These are phyloP conservation scores for Bathelium albidoporum DNA, from an alignment of 495 filamentous ascomycete species.

Conservation along the genomic window DNA sequence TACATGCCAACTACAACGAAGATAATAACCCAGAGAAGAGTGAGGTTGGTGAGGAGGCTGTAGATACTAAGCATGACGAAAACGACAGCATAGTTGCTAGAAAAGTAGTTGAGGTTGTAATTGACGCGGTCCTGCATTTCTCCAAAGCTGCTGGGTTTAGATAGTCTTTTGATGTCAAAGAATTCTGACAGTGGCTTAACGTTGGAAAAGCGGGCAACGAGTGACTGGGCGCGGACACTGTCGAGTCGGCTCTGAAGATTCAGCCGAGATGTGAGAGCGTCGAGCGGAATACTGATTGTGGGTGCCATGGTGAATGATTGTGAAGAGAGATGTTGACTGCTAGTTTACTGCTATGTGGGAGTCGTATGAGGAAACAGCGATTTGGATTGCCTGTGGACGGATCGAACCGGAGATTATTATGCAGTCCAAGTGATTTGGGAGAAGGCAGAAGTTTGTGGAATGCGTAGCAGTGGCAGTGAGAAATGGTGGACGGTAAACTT, in stretches of 20 bases:
- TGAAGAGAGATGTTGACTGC: not conserved
- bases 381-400: not conserved
- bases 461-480: not conserved
- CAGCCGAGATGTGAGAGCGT: conserved; percentile 79
- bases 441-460: not conserved
- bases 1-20: conserved; percentile 78
- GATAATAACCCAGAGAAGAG: conserved; percentile 82
- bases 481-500: not conserved
- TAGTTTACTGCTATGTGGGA: no score
- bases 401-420: not conserved
- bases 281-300: conserved; percentile 80
- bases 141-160: conserved; percentile 81
- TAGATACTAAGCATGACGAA: conserved; percentile 95
- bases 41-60: conserved; percentile 72
- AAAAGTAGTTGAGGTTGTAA: conserved; percentile 95
- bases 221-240: conserved; percentile 62
- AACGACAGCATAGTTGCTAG: conserved; percentile 92
- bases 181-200: conserved; percentile 87
- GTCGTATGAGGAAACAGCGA: no score
- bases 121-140: conserved; percentile 91
- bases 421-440: not conserved
- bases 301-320: conserved; percentile 49
- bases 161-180: conserved; percentile 87
- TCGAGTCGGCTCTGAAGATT: conserved; percentile 70
- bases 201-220: conserved; percentile 80